phyloP scores from a whole-genome alignment of 83 land plant species.

The Larix sibirica region DNA sequence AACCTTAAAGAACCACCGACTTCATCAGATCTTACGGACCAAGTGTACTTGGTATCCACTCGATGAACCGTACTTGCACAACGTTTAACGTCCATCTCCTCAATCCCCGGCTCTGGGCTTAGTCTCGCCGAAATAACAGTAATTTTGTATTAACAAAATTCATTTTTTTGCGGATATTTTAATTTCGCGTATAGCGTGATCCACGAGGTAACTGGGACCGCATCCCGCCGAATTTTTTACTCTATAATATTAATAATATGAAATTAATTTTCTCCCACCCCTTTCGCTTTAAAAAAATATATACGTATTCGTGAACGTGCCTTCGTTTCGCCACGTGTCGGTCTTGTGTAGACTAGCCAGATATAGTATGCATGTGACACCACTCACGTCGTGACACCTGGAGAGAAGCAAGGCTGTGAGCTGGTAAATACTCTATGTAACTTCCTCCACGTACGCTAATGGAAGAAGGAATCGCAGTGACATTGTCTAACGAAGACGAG shows the following conservation, averaged over 20 bases:
- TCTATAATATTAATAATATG: too few relatives aligned
- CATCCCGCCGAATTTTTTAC: not conserved
- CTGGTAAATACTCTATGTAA: too few relatives aligned
- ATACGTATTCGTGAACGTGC: not conserved
- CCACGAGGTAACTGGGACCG: constrained; percentile 2
- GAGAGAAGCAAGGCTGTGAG: not conserved
- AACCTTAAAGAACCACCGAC: not conserved
- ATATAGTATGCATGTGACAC: not conserved
- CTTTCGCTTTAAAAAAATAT: not conserved
- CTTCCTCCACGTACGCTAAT: not conserved
- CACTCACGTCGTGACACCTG: not conserved
- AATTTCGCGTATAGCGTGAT: constrained; percentile 5
- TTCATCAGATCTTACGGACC: not conserved
- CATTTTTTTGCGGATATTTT: not conserved
- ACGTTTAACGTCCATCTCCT: not conserved
- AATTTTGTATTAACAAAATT: not conserved
- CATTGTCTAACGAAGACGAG: too few relatives aligned
- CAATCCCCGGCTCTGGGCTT: too few relatives aligned
- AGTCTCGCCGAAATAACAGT: not conserved
- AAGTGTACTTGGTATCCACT: too few relatives aligned
- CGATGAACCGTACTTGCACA: not conserved
- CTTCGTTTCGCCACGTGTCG: constrained; percentile 6
- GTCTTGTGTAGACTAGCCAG: not conserved
- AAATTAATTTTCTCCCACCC: not conserved
- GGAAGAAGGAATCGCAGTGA: too few relatives aligned